Conservation (phyloP, 805 yeast genomes). For the Lipomyces yamadae region DNA sequence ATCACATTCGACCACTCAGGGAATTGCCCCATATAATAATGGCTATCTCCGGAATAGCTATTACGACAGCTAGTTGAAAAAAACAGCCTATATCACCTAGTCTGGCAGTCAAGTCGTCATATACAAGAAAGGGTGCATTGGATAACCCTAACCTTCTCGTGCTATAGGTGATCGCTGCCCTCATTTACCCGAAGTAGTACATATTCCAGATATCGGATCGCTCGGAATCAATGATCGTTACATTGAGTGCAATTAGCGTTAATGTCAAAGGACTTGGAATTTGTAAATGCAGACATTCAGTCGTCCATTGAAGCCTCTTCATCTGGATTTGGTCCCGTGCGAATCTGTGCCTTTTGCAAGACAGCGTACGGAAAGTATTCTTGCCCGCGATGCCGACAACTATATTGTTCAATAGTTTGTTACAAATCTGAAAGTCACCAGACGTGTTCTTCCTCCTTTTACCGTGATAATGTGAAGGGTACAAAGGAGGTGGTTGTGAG, state of each 20-base stretch:
- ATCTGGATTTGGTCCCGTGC: background rate
- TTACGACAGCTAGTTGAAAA: background rate
- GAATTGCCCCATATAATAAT: background rate
- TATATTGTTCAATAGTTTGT: constrained; percentile 33
- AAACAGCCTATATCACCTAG: background rate
- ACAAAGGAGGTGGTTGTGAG: background rate
- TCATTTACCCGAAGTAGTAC: no score
- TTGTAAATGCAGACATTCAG: constrained; percentile 2
- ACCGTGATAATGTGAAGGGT: constrained; percentile 14
- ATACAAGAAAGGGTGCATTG: no score
- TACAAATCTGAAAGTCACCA: constrained; percentile 19
- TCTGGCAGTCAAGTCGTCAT: no score
- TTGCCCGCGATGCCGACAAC: constrained; percentile 30
- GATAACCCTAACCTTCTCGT: no score
- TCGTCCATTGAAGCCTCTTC: constrained; percentile 1
- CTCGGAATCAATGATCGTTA: background rate
- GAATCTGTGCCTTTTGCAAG: constrained; percentile 23
- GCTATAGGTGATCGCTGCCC: no score
- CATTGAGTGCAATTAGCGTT: background rate
- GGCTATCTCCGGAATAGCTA: background rate
- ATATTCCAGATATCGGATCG: no score
- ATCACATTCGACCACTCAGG: background rate
- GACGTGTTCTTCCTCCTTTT: constrained; percentile 24
- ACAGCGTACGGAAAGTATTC: constrained; percentile 23
- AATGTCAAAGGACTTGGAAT: constrained; percentile 7